phyloP scores from a whole-genome alignment of 1,139 yeast genomes.

The Keqinozyma sinolaborantium region DNA sequence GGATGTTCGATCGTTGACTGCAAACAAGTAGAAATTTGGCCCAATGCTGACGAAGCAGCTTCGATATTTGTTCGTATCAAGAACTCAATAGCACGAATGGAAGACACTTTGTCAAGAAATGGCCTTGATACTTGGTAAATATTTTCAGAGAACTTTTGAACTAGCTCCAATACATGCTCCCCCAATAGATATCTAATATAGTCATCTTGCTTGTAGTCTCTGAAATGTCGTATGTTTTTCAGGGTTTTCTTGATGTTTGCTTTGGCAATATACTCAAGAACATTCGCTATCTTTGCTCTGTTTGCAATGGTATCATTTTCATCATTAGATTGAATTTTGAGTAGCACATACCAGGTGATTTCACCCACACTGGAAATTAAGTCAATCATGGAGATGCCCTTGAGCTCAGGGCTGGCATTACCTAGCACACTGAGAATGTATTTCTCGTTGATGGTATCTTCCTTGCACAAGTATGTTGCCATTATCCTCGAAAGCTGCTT shows the following conservation, averaged over 20 bases:
- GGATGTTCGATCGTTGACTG: constrained; percentile 73
- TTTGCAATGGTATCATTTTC: constrained; percentile 23
- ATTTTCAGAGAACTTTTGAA: constrained; percentile 73
- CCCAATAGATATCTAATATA: constrained; percentile 35
- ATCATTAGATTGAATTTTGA: constrained; percentile 33
- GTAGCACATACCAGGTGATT: constrained; percentile 38
- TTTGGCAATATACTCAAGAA: constrained; percentile 38
- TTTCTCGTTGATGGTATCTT: constrained; percentile 39
- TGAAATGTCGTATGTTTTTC: constrained; percentile 4
- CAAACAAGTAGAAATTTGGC: constrained; percentile 84
- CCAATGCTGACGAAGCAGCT: constrained; percentile 71
- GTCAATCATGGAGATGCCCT: constrained; percentile 32
- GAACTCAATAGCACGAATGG: constrained; percentile 71
- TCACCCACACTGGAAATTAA: constrained; percentile 45
- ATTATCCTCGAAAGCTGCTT: constrained; percentile 36
- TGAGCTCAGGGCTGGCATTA: constrained; percentile 49
- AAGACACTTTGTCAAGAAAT: constrained; percentile 65
- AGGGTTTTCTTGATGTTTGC: constrained; percentile 18
- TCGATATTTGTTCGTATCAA: constrained; percentile 59
- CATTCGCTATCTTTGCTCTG: constrained; percentile 30
- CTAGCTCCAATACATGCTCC: constrained; percentile 69
- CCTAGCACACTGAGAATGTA: constrained; percentile 53
- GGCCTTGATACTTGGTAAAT: constrained; percentile 72
- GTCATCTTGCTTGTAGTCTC: constrained; percentile 10
- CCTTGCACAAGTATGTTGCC: constrained; percentile 38